Evolutionary conservation across 2,329 filamentous ascomycete genomes (phyloP).

Genomic region (Chrysoporthe cubensis): DNA sequence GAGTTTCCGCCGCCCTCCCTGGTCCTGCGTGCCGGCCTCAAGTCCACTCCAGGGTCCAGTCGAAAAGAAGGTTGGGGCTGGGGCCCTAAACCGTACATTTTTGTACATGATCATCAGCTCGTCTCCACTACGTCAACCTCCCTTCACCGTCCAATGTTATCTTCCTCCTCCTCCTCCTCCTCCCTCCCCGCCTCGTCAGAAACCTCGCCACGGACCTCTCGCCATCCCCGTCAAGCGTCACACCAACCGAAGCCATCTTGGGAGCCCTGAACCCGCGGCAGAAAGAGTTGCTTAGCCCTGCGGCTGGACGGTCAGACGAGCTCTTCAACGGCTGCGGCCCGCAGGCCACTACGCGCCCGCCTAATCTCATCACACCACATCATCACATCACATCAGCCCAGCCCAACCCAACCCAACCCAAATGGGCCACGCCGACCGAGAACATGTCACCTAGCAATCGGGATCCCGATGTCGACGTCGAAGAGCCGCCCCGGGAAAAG

Average conservation of each 20-base stretch:
- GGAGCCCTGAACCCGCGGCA: background rate
- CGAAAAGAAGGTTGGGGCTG: slow-evolving; percentile 16
- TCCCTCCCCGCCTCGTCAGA: slow-evolving; percentile 1
- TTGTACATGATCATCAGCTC: slow-evolving; percentile 13
- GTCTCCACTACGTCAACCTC: slow-evolving; percentile 18
- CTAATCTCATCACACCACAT: slow-evolving; percentile 8
- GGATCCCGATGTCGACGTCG: slow-evolving; percentile 29
- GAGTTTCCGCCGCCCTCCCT: background rate
- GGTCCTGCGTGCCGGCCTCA: background rate
- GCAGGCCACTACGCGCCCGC: slow-evolving; percentile 8
- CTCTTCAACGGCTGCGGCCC: slow-evolving; percentile 3
- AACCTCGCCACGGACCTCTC: background rate
- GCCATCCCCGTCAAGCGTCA: background rate
- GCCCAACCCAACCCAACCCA: slow-evolving; percentile 1
- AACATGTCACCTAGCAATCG: slow-evolving; percentile 31
- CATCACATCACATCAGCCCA: background rate
- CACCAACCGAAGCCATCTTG: background rate
- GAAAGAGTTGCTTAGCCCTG: background rate
- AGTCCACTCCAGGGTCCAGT: slow-evolving; percentile 12
- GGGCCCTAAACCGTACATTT: slow-evolving; percentile 2
- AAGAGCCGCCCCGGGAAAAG: slow-evolving; percentile 31
- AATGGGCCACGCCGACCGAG: slow-evolving; percentile 22
- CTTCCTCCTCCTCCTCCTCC: background rate
- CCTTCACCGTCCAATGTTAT: background rate
- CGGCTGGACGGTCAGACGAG: background rate